phyloP scores from a whole-genome alignment of 331 rosid genomes.

The Cydonia oblonga region DNA sequence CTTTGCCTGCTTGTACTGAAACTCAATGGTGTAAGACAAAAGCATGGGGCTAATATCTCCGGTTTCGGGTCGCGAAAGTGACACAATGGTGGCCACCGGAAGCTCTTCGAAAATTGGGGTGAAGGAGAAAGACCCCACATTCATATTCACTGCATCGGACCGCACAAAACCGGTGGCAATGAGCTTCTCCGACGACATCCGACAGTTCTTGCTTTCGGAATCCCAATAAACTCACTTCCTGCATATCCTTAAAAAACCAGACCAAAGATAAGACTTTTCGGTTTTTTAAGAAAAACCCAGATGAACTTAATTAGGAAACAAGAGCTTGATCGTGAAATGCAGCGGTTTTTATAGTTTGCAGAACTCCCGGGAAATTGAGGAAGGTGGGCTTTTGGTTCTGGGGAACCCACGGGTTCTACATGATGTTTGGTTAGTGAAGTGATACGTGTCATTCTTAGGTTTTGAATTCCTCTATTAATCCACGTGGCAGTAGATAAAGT shows the following conservation, averaged over 20 bases:
- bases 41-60: slow-evolving; percentile 76
- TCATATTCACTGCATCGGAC: slow-evolving; percentile 16
- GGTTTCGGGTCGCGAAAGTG: slow-evolving; percentile 75
- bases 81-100: slow-evolving; percentile 50
- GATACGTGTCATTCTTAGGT: not conserved
- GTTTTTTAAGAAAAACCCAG: not conserved
- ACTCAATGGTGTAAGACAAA: slow-evolving; percentile 60
- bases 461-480: too few relatives aligned
- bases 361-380: not conserved
- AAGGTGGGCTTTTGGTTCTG: not conserved
- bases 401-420: not conserved
- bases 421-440: not conserved
- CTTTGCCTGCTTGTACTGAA: slow-evolving; percentile 69
- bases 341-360: slow-evolving; percentile 20
- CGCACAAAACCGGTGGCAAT: slow-evolving; percentile 14
- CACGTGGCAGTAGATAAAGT: not conserved
- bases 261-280: not conserved
- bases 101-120: slow-evolving; percentile 54
- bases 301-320: not conserved
- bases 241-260: not conserved
- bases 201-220: not conserved
- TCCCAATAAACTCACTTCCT: too few relatives aligned
- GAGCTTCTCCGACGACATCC: slow-evolving; percentile 60
- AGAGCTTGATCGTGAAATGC: not conserved
- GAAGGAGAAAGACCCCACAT: slow-evolving; percentile 12